Percentiles rank a stretch among this genome's conserved stretches.
phyloP scores from a whole-genome alignment of 2,329 filamentous ascomycete genomes.

The Ceratocystis diversiconidia region DNA sequence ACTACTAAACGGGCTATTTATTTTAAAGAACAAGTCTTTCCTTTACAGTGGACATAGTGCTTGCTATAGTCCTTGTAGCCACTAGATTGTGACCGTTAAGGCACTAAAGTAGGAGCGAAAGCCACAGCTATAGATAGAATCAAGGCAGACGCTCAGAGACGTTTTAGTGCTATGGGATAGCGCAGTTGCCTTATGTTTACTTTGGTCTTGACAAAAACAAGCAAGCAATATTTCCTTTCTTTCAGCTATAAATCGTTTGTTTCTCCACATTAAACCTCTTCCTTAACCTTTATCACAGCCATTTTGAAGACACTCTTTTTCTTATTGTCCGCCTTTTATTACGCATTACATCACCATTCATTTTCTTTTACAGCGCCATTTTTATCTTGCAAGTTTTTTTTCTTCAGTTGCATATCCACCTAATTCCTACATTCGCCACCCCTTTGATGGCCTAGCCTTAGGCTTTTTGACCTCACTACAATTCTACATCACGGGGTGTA shows the following conservation, averaged over 20 bases:
- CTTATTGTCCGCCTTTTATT: neutral
- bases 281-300: neutral
- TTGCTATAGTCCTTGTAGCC: neutral
- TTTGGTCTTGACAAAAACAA: neutral
- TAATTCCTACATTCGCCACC: neutral
- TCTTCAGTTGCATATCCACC: neutral
- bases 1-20: neutral
- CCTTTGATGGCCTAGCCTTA: neutral
- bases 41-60: neutral
- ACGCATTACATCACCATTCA: neutral
- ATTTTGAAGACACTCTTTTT: neutral
- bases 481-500: neutral
- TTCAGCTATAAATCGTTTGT: neutral
- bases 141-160: neutral
- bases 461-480: neutral
- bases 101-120: neutral
- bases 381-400: neutral
- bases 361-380: neutral
- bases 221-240: neutral
- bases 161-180: neutral
- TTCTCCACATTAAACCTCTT: constrained; percentile 5
- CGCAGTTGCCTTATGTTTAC: neutral
- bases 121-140: neutral
- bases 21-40: neutral
- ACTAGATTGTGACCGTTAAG: neutral